Percentiles rank a stretch among this genome's conserved stretches.
phyloP scores from a whole-genome alignment of 352 stramenopile genomes.

The Halophytophthora batemanensis region DNA sequence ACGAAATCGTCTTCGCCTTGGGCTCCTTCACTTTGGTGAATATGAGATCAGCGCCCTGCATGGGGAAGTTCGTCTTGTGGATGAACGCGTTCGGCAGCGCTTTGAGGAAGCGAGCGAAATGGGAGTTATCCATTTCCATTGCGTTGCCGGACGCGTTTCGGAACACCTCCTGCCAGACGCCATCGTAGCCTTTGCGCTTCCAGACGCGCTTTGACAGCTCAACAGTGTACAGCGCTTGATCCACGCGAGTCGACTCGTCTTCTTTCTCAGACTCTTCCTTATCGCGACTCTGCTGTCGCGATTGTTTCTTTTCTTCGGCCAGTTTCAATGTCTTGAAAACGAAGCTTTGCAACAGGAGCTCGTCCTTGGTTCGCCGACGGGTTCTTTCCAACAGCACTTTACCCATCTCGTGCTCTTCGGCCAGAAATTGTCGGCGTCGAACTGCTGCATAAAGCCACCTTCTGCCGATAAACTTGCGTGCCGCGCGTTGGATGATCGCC shows the following conservation, averaged over 20 bases:
- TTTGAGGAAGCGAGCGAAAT: conserved; percentile 65
- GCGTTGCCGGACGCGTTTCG: conserved; percentile 39
- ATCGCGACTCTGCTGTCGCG: neutral
- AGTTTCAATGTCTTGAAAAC: conserved; percentile 29
- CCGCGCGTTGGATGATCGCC: conserved; percentile 36
- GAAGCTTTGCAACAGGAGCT: conserved; percentile 70
- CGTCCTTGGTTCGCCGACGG: conserved; percentile 40
- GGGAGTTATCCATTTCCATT: conserved; percentile 63
- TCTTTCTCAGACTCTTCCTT: neutral
- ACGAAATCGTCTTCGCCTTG: conserved; percentile 57
- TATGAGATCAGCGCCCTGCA: conserved; percentile 54
- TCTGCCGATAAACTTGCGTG: conserved; percentile 35
- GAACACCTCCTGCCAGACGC: conserved; percentile 69
- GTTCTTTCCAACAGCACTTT: conserved; percentile 45
- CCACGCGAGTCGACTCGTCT: conserved; percentile 24
- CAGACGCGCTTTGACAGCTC: conserved; percentile 32
- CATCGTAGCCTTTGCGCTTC: conserved; percentile 58
- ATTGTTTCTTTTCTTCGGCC: conserved; percentile 12
- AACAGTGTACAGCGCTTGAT: conserved; percentile 37
- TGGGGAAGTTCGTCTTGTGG: conserved; percentile 51
- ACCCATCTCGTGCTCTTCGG: conserved; percentile 53
- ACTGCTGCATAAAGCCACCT: conserved; percentile 37
- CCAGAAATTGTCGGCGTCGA: conserved; percentile 42
- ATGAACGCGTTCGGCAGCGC: conserved; percentile 54
- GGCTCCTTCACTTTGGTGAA: conserved; percentile 80